Conservation (phyloP, 2,329 filamentous ascomycete species). For the Lasiodiplodia gonubiensis region DNA sequence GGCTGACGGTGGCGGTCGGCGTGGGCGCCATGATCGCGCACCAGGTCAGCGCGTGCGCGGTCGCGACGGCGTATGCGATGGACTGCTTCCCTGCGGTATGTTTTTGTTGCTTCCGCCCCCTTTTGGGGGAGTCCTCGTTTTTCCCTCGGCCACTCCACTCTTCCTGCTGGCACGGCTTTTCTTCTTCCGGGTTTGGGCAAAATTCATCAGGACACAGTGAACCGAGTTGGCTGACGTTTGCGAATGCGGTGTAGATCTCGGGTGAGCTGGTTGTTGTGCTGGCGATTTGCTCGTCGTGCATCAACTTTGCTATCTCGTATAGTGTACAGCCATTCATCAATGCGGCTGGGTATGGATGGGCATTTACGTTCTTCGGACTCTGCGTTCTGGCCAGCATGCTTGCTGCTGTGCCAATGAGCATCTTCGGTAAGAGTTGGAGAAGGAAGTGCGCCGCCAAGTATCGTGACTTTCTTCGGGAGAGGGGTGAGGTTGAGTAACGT, state of each 20-base stretch:
- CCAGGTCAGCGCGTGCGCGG: conserved; percentile 47
- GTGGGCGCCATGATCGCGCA: conserved; percentile 50
- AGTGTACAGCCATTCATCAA: conserved; percentile 50
- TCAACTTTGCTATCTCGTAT: conserved; percentile 34
- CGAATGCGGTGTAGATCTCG: not conserved
- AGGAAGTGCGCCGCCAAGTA: conserved; percentile 29
- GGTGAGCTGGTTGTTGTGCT: conserved; percentile 27
- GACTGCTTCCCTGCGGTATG: conserved; percentile 45
- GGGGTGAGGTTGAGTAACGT: conserved; percentile 4
- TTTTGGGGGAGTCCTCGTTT: no score
- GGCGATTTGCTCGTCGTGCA: conserved; percentile 23
- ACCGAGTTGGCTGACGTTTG: not conserved
- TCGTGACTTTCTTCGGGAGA: conserved; percentile 15
- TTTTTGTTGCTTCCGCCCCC: not conserved
- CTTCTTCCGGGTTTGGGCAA: no score
- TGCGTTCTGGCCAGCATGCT: conserved; percentile 37
- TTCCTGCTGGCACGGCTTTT: no score
- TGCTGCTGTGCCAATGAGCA: conserved; percentile 36
- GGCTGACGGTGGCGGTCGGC: conserved; percentile 46
- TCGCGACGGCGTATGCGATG: conserved; percentile 51
- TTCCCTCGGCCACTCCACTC: no score
- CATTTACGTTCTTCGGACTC: conserved; percentile 46
- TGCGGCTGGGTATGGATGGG: conserved; percentile 38
- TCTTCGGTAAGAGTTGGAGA: conserved; percentile 45
- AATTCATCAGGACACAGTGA: no score